Evolutionary conservation across 2,329 filamentous ascomycete genomes (phyloP).

Genomic region (Penicillium verrucosum): DNA sequence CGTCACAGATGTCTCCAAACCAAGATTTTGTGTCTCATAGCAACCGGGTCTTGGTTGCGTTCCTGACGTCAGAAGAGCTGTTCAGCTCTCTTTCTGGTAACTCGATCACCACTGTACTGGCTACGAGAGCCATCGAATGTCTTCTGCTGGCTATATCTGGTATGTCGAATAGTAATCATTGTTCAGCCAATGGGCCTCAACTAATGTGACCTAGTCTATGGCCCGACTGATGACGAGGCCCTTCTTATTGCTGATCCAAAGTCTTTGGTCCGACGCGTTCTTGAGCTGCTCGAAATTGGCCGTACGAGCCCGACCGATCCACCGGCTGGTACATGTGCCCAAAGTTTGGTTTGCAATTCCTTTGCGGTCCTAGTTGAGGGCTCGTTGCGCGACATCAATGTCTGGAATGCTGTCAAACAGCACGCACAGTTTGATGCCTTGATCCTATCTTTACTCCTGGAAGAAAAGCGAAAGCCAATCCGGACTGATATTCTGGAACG

Average conservation of each 20-base stretch:
- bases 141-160: slow-evolving; percentile 56
- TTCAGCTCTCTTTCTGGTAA: slow-evolving; percentile 46
- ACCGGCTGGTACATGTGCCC: slow-evolving; percentile 17
- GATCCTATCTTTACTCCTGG: slow-evolving; percentile 43
- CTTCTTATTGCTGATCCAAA: slow-evolving; percentile 35
- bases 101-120: slow-evolving; percentile 50
- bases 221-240: slow-evolving; percentile 21
- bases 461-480: slow-evolving; percentile 41
- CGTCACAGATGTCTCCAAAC: slow-evolving; percentile 28
- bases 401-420: slow-evolving; percentile 47
- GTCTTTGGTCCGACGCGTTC: slow-evolving; percentile 35
- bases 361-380: slow-evolving; percentile 51
- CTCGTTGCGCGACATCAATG: slow-evolving; percentile 44
- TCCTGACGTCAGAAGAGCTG: slow-evolving; percentile 58
- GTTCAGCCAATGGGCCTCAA: background rate
- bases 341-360: slow-evolving; percentile 42
- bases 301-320: slow-evolving; percentile 14
- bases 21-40: slow-evolving; percentile 41
- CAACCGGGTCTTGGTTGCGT: slow-evolving; percentile 56
- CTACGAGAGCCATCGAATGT: slow-evolving; percentile 55
- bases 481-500: slow-evolving; percentile 41
- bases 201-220: slow-evolving; percentile 24
- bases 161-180: slow-evolving; percentile 26
- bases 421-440: slow-evolving; percentile 38
- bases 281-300: slow-evolving; percentile 35